These are phyloP conservation scores for Talaromyces ruber DNA, from an alignment of 495 filamentous ascomycete genomes.

Conservation along the genomic window DNA sequence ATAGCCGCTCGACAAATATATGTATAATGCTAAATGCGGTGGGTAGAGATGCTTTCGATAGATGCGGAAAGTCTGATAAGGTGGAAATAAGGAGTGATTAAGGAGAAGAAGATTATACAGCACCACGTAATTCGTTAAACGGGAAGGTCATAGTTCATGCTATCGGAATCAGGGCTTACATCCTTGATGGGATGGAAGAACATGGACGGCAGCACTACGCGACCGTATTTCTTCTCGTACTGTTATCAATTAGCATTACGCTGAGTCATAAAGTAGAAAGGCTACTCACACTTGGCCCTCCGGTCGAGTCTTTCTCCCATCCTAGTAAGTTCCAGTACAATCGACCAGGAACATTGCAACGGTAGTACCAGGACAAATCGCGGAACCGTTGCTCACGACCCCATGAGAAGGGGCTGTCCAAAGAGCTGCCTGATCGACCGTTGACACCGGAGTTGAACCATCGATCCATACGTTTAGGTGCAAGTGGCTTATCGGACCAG, in stretches of 20 bases:
- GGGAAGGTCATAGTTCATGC: conserved; percentile 7
- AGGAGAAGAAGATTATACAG: neutral
- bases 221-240: conserved; percentile 44
- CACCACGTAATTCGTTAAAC: conserved; percentile 1
- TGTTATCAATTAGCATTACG: conserved; percentile 10
- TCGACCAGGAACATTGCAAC: conserved; percentile 8
- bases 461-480: conserved; percentile 40
- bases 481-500: conserved; percentile 56
- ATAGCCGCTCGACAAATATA: conserved; percentile 7
- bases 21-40: conserved; percentile 8
- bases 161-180: conserved; percentile 14
- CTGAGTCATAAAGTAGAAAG: neutral
- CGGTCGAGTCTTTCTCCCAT: conserved; percentile 38
- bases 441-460: conserved; percentile 51
- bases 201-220: conserved; percentile 47
- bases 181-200: conserved; percentile 48
- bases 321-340: conserved; percentile 10
- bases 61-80: neutral
- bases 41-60: neutral
- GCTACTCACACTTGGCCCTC: conserved; percentile 26
- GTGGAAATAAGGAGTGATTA: neutral
- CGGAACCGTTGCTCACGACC: conserved; percentile 12
- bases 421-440: conserved; percentile 8
- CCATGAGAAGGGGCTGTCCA: conserved; percentile 16
- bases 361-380: conserved; percentile 20